A percentile compares a stretch with the other conserved stretches of the same genome.
Evolutionary conservation across 1,139 yeast species (phyloP).

Genomic region (Debaryomyces sp.): DNA sequence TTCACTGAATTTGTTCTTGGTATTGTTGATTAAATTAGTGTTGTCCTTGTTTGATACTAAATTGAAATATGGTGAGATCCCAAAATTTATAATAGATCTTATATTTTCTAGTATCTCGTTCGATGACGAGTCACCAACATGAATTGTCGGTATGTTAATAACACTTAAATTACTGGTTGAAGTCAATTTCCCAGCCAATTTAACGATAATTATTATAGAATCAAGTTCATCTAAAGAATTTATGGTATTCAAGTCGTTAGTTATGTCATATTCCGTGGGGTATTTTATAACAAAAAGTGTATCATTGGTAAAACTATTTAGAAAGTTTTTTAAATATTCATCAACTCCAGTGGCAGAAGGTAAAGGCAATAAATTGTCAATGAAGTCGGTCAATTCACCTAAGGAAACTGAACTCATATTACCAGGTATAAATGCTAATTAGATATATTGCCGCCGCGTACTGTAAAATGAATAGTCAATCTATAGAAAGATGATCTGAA

Average conservation of each 20-base stretch:
- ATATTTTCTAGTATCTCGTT: constrained; percentile 54
- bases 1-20: constrained; percentile 70
- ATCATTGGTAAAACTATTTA: constrained; percentile 16
- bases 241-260: constrained; percentile 11
- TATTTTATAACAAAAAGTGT: constrained; percentile 18
- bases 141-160: constrained; percentile 33
- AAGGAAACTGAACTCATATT: neutral
- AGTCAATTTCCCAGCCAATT: constrained; percentile 40
- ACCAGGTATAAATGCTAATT: neutral
- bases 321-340: constrained; percentile 1
- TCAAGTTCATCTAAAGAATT: constrained; percentile 10
- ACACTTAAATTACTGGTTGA: constrained; percentile 40
- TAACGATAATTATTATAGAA: constrained; percentile 42
- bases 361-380: neutral
- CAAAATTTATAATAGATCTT: constrained; percentile 56
- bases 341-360: neutral
- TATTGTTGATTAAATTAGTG: constrained; percentile 34
- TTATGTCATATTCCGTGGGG: constrained; percentile 7
- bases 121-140: constrained; percentile 12
- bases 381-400: neutral
- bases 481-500: neutral
- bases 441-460: neutral
- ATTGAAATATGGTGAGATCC: constrained; percentile 44
- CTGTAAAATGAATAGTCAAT: neutral
- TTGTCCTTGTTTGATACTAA: constrained; percentile 22